These are phyloP conservation scores for Podosphaera xanthii DNA, from an alignment of 2,329 filamentous ascomycete species.

Conservation along the genomic window DNA sequence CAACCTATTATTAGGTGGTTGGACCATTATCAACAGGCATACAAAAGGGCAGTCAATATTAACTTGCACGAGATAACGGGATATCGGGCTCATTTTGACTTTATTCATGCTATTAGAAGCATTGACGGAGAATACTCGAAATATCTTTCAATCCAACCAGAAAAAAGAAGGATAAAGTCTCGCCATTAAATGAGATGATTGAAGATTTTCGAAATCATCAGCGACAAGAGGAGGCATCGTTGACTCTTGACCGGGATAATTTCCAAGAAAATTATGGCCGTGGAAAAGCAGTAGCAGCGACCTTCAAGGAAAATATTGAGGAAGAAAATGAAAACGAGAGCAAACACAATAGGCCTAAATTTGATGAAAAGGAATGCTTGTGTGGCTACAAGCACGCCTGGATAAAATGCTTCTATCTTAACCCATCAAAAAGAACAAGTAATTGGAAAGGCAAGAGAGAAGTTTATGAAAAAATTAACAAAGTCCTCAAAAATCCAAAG, in stretches of 20 bases:
- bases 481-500: neutral
- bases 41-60: neutral
- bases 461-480: neutral
- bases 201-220: neutral
- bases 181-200: neutral
- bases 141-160: neutral
- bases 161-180: neutral
- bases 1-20: neutral
- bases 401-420: neutral
- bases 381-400: neutral
- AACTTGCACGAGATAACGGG: neutral
- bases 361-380: neutral
- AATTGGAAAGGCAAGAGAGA: neutral
- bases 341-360: neutral
- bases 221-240: neutral
- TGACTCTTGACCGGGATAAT: neutral
- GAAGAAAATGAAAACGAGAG: neutral
- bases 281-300: neutral
- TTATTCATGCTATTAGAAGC: neutral
- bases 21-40: neutral
- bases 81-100: neutral
- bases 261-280: neutral
- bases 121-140: slow-evolving; percentile 1
- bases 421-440: neutral
- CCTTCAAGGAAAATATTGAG: neutral